Evolutionary conservation across 2,329 filamentous ascomycete species (phyloP).

Genomic region (Botryotinia convoluta): DNA sequence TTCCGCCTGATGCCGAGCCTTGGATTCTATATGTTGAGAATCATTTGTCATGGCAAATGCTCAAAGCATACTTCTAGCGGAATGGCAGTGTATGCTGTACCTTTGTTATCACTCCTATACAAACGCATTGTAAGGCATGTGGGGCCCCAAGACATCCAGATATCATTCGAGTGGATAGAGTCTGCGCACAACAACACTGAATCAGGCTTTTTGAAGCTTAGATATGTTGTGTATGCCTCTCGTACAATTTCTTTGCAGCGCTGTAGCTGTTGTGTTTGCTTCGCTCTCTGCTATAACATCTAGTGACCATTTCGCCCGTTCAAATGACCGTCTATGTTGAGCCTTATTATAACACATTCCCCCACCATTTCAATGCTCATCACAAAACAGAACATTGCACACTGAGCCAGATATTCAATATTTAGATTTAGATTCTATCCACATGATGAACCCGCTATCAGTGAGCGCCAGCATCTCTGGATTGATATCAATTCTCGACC

Average conservation of each 20-base stretch:
- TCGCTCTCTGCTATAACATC: not conserved
- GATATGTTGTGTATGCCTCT: not conserved
- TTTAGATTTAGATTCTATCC: not conserved
- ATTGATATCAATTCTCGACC: slow-evolving; percentile 15
- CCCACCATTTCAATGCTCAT: not conserved
- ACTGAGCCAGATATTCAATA: not conserved
- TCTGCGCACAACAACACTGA: not conserved
- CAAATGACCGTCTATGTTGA: not conserved
- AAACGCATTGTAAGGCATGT: not conserved
- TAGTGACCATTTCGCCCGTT: not conserved
- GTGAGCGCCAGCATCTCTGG: slow-evolving; percentile 21
- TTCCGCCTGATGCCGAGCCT: not conserved
- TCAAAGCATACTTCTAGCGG: not conserved
- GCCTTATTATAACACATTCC: not conserved
- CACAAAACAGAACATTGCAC: not conserved
- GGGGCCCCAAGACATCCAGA: not conserved
- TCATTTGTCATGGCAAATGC: not conserved
- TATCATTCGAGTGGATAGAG: not conserved
- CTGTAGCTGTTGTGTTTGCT: not conserved
- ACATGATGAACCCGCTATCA: slow-evolving; percentile 19
- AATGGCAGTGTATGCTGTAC: not conserved
- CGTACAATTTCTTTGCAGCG: not conserved
- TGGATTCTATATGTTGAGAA: not conserved
- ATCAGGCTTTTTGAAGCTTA: not conserved
- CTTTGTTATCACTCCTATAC: not conserved